Evolutionary conservation across 2,329 filamentous ascomycete genomes (phyloP), one percentile per base, ranked within the genome.

Genomic region (Talaromyces piceae): DNA sequence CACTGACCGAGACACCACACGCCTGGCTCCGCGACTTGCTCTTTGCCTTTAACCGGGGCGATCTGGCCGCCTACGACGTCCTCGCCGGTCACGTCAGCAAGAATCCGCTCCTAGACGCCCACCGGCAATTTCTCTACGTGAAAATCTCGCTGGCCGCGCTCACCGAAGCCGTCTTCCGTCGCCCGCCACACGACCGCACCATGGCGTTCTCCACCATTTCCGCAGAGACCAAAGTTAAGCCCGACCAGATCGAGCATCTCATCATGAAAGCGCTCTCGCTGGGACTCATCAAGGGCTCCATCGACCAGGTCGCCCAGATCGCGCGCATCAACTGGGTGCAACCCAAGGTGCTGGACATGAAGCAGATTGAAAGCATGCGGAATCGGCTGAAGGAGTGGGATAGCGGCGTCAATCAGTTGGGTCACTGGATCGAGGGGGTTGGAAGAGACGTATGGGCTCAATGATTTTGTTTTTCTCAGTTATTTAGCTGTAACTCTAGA

Each of bases 201-300:
- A 93, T 98, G 86, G 87, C 87, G 4, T 98, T 98, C 73, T 74
- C 77, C 48, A 88, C 89, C 46, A 96, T 98, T 64, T 82, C 87
- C 4, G 79, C 86, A 59, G 91, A 97, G 76, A 98, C 93, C 3
- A 95, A 95, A 72, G 91, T 98, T 47, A 81, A 83, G 60, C 82
- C 84, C 2, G 83, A 93, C 63, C 89, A 97, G 74, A 97, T 98
- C 60, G 93, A 98, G 77, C 91, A 97, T 69, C 75, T 98, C 57
- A 87, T 98, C 63, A 98, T 98, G 93, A 97, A 96, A 78, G 93
- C 93, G n/a, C 73, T 98, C 62, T 96, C 91, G 65, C 73, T 98
- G 60, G 93, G 93, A 1, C 76, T 98, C 60, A 75, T 98, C 59
- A 82, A 86, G 59, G 93, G 93, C 43, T 93, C 87, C 51, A 97